A percentile compares a stretch with the other conserved stretches of the same genome.
Conservation (phyloP, 192 early-diverging fungal species). For the Coemansia brasiliensis region DNA sequence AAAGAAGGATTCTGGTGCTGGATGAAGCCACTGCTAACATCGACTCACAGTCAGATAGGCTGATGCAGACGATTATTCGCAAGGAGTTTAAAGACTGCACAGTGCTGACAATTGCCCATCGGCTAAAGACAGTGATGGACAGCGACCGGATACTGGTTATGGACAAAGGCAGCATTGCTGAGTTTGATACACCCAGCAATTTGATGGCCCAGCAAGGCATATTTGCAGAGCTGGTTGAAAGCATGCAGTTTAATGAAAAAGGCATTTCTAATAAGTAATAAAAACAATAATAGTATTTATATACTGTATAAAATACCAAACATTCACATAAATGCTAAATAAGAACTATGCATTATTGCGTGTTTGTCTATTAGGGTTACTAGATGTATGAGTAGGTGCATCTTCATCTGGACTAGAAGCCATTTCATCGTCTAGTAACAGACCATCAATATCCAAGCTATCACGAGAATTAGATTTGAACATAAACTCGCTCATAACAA, state of each 20-base stretch:
- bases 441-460: constrained; percentile 18
- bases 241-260: too few species aligned
- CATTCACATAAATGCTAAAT: too few species aligned
- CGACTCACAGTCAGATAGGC: constrained; percentile 60
- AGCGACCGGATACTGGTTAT: constrained; percentile 75
- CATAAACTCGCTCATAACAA: constrained; percentile 43
- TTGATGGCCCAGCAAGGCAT: too few species aligned
- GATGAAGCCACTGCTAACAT: constrained; percentile 60
- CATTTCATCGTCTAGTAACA: constrained; percentile 39
- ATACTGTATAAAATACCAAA: too few species aligned
- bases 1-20: constrained; percentile 50
- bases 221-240: too few species aligned
- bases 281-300: too few species aligned
- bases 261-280: too few species aligned
- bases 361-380: too few species aligned
- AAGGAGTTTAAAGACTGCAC: constrained; percentile 50
- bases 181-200: too few species aligned
- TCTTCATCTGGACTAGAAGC: constrained; percentile 51
- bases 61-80: constrained; percentile 59
- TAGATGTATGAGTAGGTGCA: too few species aligned
- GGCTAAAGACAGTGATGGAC: constrained; percentile 62
- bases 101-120: constrained; percentile 69
- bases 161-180: constrained; percentile 54
- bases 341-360: too few species aligned
- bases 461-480: constrained; percentile 14